phyloP scores from a whole-genome alignment of 768 basidiomycete genomes.

The Astraeus odoratus region DNA sequence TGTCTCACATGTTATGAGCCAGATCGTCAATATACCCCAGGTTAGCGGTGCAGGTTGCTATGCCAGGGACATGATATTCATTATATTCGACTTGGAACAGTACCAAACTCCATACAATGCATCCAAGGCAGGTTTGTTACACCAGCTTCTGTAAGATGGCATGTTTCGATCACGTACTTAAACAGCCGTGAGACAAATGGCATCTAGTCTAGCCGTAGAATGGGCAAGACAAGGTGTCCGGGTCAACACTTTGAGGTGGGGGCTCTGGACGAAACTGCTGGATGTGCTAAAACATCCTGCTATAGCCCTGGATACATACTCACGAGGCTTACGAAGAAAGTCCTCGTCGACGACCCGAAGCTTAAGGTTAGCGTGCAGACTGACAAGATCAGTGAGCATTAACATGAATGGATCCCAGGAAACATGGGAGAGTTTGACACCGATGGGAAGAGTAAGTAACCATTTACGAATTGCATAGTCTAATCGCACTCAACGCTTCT shows the following conservation, averaged over 20 bases:
- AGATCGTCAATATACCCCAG: conserved; percentile 90
- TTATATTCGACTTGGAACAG: no score
- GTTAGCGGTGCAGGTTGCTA: no score
- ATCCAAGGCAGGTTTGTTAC: conserved; percentile 84
- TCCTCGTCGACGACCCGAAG: conserved; percentile 67
- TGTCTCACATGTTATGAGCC: conserved; percentile 12
- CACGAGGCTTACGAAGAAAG: conserved; percentile 80
- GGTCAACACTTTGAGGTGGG: conserved; percentile 73
- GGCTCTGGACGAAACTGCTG: background rate
- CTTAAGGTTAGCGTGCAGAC: conserved; percentile 52
- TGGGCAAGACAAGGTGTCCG: conserved; percentile 89
- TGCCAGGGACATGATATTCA: no score
- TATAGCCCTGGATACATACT: conserved; percentile 92
- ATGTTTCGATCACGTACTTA: conserved; percentile 6
- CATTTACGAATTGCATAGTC: no score
- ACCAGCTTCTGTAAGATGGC: background rate
- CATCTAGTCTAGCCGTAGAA: conserved; percentile 85
- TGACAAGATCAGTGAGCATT: no score
- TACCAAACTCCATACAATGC: conserved; percentile 94
- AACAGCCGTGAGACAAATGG: conserved; percentile 91
- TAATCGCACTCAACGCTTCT: no score
- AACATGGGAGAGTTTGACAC: conserved; percentile 80
- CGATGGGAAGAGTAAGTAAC: conserved; percentile 73
- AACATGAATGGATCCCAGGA: conserved; percentile 33
- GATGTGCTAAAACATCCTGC: conserved; percentile 5